phyloP scores from a whole-genome alignment of 805 yeast species.

The Torulaspora microellipsoides region DNA sequence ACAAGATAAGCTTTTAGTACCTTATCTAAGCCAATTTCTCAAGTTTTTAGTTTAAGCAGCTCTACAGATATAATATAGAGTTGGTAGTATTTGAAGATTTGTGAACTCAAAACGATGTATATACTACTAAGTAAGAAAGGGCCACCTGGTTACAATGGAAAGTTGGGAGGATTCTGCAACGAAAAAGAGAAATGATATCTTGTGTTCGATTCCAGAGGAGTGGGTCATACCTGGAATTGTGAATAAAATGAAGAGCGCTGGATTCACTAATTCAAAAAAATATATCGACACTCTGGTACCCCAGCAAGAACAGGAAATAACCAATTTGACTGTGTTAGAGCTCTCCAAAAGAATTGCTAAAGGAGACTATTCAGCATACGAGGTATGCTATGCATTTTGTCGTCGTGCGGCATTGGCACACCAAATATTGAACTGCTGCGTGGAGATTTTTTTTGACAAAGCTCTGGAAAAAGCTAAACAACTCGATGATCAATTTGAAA shows the following conservation, averaged over 20 bases:
- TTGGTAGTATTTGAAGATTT: too few species aligned
- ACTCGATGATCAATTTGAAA: conserved; percentile 47
- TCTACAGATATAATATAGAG: too few species aligned
- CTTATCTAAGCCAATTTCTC: too few species aligned
- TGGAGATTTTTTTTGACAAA: conserved; percentile 46
- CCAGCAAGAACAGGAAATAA: conserved; percentile 20
- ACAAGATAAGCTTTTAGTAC: too few species aligned
- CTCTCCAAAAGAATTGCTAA: conserved; percentile 17
- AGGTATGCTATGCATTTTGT: conserved; percentile 50
- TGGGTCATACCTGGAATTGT: conserved; percentile 18
- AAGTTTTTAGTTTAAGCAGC: too few species aligned
- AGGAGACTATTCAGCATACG: conserved; percentile 39
- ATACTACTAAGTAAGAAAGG: too few species aligned
- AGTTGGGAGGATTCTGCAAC: conserved; percentile 18
- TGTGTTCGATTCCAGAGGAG: conserved; percentile 19
- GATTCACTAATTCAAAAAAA: conserved; percentile 18
- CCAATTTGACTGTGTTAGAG: conserved; percentile 15
- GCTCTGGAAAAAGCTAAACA: conserved; percentile 54
- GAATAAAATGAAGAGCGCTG: conserved; percentile 10
- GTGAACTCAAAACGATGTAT: too few species aligned
- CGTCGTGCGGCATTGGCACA: conserved; percentile 57
- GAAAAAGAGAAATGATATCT: conserved; percentile 15
- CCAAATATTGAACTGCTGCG: conserved; percentile 41
- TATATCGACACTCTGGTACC: conserved; percentile 7
- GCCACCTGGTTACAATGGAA: background rate